These are phyloP conservation scores for Turritis glabra DNA, from an alignment of 345 rosid species.

Conservation along the genomic window DNA sequence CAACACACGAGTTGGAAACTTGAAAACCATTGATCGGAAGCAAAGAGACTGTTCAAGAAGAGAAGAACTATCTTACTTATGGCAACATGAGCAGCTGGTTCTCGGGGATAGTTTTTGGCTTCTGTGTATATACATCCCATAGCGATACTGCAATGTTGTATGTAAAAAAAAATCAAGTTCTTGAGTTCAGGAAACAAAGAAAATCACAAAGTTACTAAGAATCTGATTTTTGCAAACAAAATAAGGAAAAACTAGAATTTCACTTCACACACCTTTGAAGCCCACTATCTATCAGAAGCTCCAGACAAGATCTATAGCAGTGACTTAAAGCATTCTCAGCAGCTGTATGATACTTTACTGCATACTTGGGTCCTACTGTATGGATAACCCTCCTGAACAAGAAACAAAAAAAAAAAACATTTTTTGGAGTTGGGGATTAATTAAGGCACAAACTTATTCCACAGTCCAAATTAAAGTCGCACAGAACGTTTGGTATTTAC, in stretches of 20 bases:
- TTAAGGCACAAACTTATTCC: not conserved
- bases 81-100: slow-evolving; percentile 98
- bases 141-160: slow-evolving; percentile 69
- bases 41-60: not conserved
- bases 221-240: not conserved
- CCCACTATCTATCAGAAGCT: slow-evolving; percentile 83
- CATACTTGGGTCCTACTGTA: slow-evolving; percentile 98
- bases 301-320: slow-evolving; percentile 95
- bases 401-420: not conserved
- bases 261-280: slow-evolving; percentile 65
- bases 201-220: slow-evolving; percentile 9
- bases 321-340: slow-evolving; percentile 99
- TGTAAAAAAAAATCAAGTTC: slow-evolving; percentile 38
- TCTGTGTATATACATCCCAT: slow-evolving; percentile 94
- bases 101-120: slow-evolving; percentile 94
- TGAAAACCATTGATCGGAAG: not conserved
- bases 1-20: slow-evolving; percentile 18
- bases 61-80: slow-evolving; percentile 61
- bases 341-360: slow-evolving; percentile 94
- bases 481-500: not conserved
- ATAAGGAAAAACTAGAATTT: slow-evolving; percentile 6
- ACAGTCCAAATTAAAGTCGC: not conserved
- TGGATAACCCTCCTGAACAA: slow-evolving; percentile 76
- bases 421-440: not conserved
- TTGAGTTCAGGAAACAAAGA: slow-evolving; percentile 21